Percentiles rank a stretch among this genome's conserved stretches.
phyloP scores from a whole-genome alignment of 2,329 filamentous ascomycete genomes.

The Colletotrichum sidae region DNA sequence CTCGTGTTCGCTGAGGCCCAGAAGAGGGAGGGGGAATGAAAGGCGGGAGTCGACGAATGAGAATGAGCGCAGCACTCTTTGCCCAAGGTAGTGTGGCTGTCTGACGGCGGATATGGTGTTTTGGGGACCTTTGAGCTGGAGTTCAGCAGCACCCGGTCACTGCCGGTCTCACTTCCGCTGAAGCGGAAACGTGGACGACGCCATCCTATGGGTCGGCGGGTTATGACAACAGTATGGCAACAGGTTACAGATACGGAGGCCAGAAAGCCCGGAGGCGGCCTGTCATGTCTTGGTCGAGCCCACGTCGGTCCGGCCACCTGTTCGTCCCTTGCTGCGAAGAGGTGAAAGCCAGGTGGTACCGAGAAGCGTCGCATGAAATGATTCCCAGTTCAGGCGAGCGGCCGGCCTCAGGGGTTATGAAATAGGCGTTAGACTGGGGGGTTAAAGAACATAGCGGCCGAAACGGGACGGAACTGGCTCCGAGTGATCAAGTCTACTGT shows the following conservation, averaged over 20 bases:
- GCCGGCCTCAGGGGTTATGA: slow-evolving; percentile 31
- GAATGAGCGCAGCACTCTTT: not conserved
- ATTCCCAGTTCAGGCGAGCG: slow-evolving; percentile 30
- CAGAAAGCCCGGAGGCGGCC: not conserved
- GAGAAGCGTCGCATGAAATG: slow-evolving; percentile 23
- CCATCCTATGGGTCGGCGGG: slow-evolving; percentile 13
- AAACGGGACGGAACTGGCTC: slow-evolving; percentile 35
- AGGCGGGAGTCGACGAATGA: slow-evolving; percentile 22
- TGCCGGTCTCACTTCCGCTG: not conserved
- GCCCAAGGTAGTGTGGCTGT: not conserved
- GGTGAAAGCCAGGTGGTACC: slow-evolving; percentile 11
- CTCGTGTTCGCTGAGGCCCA: not conserved
- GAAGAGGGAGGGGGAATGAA: not conserved
- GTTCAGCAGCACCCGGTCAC: not conserved
- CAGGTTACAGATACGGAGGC: not conserved
- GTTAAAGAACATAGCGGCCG: slow-evolving; percentile 25
- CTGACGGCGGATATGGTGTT: not conserved
- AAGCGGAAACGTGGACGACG: slow-evolving; percentile 5
- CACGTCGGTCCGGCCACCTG: too few species aligned
- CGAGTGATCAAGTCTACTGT: slow-evolving; percentile 17
- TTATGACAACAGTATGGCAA: not conserved
- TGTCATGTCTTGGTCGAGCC: not conserved
- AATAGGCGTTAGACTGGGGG: slow-evolving; percentile 22
- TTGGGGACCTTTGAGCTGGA: not conserved
- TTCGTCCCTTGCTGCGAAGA: too few species aligned